Evolutionary conservation across 169 alveolate species (phyloP).

Genomic region (Eimeria maxima): DNA sequence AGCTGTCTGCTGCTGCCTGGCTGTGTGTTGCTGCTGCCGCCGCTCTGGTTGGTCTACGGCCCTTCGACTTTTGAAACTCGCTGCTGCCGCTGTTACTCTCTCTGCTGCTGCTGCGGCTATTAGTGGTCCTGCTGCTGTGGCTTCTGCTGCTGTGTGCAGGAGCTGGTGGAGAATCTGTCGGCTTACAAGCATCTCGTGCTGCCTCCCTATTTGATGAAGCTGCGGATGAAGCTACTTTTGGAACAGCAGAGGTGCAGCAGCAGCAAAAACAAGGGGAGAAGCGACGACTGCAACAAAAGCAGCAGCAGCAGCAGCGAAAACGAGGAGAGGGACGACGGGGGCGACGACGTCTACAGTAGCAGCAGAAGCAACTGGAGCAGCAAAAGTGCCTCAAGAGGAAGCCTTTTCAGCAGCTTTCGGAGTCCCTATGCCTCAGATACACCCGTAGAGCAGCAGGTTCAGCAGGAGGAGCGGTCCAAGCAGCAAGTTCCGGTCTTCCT

Average conservation of each 20-base stretch:
- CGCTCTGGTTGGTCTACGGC: not conserved
- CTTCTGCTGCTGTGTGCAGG: no score
- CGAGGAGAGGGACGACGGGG: no score
- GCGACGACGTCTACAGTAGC: not conserved
- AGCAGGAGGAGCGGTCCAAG: conserved; percentile 12
- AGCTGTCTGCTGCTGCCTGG: not conserved
- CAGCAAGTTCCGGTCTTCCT: conserved; percentile 30
- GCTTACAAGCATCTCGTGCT: not conserved
- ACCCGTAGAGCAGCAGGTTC: not conserved
- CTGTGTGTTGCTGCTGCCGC: not conserved
- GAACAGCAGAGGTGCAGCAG: no score
- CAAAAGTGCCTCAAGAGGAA: not conserved
- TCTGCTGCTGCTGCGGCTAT: no score
- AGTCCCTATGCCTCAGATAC: not conserved
- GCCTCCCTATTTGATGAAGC: not conserved
- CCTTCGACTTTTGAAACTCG: not conserved
- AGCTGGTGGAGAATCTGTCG: conserved; percentile 5
- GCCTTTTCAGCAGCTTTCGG: not conserved
- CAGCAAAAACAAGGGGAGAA: not conserved
- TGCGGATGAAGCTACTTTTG: no score
- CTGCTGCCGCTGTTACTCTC: no score
- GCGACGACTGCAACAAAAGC: not conserved
- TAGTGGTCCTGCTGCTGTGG: no score
- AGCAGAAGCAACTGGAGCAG: conserved; percentile 17
- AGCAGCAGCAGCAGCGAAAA: not conserved